Percentiles rank a stretch among this genome's conserved stretches.
These are phyloP conservation scores for Fraxinus paxiana DNA, from an alignment of 305 asterid genomes.

Conservation along the genomic window DNA sequence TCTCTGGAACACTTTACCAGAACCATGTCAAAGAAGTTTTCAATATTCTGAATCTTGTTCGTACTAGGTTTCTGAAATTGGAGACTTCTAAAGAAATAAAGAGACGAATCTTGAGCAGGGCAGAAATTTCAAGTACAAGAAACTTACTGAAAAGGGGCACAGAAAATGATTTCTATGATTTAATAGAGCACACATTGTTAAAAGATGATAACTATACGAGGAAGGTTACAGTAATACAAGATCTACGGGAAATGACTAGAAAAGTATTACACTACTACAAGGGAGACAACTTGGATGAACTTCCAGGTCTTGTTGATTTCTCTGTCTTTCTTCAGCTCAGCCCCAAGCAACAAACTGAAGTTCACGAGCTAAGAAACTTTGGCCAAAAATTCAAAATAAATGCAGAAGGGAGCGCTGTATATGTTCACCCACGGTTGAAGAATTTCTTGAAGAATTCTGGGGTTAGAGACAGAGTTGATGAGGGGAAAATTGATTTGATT, in stretches of 20 bases:
- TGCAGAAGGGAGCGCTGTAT: constrained; percentile 88
- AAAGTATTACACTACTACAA: constrained; percentile 82
- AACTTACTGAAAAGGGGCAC: constrained; percentile 33
- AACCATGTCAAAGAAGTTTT: constrained; percentile 91
- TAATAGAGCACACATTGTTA: not conserved
- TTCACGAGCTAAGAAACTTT: constrained; percentile 38
- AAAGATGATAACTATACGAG: constrained; percentile 27
- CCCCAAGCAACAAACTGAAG: constrained; percentile 49
- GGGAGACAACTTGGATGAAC: constrained; percentile 93
- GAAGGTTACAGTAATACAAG: constrained; percentile 74
- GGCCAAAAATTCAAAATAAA: constrained; percentile 59
- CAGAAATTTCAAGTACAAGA: constrained; percentile 43
- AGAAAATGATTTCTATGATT: not conserved
- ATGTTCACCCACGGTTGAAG: constrained; percentile 71
- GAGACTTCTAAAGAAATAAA: constrained; percentile 57
- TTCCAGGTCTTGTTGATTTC: constrained; percentile 89
- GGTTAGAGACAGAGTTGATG: constrained; percentile 69
- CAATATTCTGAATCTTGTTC: constrained; percentile 85
- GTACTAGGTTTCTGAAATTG: constrained; percentile 77
- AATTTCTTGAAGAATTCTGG: constrained; percentile 54
- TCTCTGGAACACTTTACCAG: constrained; percentile 89
- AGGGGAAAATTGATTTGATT: constrained; percentile 56
- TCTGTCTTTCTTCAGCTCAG: constrained; percentile 64
- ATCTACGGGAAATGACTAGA: constrained; percentile 83
- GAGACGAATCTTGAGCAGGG: constrained; percentile 82